A percentile compares a stretch with the other conserved stretches of the same genome.
These are phyloP conservation scores for Beauveria rudraprayagi DNA, from an alignment of 2,329 filamentous ascomycete species.

Conservation along the genomic window DNA sequence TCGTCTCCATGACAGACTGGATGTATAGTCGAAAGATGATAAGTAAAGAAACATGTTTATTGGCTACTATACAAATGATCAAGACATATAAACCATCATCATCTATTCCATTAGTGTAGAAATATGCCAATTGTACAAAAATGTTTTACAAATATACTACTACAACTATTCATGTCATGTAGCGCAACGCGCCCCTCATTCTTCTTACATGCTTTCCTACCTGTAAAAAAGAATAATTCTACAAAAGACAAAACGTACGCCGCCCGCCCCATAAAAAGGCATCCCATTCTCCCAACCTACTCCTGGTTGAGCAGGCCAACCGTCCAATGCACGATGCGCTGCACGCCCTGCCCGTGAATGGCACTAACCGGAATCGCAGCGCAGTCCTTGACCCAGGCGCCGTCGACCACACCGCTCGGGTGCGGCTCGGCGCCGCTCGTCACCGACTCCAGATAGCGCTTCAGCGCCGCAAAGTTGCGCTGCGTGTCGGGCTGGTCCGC, in stretches of 20 bases:
- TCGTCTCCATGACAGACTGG: too few relatives aligned
- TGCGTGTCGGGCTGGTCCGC: slow-evolving; percentile 75
- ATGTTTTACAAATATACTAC: too few relatives aligned
- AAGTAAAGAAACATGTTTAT: too few relatives aligned
- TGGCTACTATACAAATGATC: too few relatives aligned
- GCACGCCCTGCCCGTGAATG: slow-evolving; percentile 76
- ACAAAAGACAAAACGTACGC: neutral
- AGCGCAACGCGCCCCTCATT: too few relatives aligned
- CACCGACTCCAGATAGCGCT: slow-evolving; percentile 61
- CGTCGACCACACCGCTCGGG: slow-evolving; percentile 55
- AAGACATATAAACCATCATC: too few relatives aligned
- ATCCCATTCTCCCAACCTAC: neutral
- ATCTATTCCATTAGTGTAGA: too few relatives aligned
- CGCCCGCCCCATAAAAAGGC: neutral
- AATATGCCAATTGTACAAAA: too few relatives aligned
- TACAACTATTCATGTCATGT: too few relatives aligned
- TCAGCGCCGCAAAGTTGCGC: slow-evolving; percentile 64
- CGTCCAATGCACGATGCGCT: slow-evolving; percentile 64
- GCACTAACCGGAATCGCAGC: slow-evolving; percentile 80
- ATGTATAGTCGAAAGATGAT: too few relatives aligned
- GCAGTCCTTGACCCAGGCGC: slow-evolving; percentile 52
- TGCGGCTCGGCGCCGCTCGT: slow-evolving; percentile 56
- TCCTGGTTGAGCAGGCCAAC: slow-evolving; percentile 51
- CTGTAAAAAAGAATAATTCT: too few relatives aligned
- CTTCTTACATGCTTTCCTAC: too few relatives aligned